Percentiles rank a stretch among this genome's conserved stretches.
Conservation (phyloP, 768 basidiomycete genomes). For the Agrocybe chaxingu region DNA sequence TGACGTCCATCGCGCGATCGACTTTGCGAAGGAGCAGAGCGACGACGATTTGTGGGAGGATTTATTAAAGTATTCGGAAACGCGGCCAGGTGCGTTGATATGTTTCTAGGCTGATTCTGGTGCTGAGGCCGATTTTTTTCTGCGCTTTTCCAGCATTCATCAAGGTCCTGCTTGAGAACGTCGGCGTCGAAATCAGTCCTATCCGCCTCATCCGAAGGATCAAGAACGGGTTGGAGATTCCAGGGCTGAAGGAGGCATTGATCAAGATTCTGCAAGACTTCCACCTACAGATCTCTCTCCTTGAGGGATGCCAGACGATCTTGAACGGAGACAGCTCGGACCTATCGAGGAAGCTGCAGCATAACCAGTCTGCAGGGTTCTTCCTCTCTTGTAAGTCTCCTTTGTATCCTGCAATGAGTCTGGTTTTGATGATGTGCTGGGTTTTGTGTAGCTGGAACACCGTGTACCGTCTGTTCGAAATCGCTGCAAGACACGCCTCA, state of each 20-base stretch:
- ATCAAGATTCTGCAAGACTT: slow-evolving; percentile 98
- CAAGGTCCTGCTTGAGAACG: slow-evolving; percentile 90
- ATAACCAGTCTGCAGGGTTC: slow-evolving; percentile 78
- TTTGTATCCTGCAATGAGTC: not conserved
- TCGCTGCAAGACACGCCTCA: slow-evolving; percentile 57
- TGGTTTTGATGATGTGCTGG: not conserved
- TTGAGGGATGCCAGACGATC: slow-evolving; percentile 91
- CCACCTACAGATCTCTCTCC: slow-evolving; percentile 86
- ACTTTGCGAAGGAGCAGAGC: slow-evolving; percentile 95
- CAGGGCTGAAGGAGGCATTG: slow-evolving; percentile 88
- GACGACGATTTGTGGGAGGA: slow-evolving; percentile 99
- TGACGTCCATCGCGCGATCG: slow-evolving; percentile 92
- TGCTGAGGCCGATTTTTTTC: slow-evolving; percentile 2
- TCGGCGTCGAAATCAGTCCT: slow-evolving; percentile 94
- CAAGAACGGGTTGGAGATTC: slow-evolving; percentile 94
- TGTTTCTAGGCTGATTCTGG: not conserved
- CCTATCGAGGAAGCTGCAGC: slow-evolving; percentile 65
- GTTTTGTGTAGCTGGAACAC: slow-evolving; percentile 45
- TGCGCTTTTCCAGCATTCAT: slow-evolving; percentile 70
- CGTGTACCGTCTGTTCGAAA: slow-evolving; percentile 65
- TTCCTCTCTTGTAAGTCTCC: slow-evolving; percentile 64
- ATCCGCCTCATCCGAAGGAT: slow-evolving; percentile 92
- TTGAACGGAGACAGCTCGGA: slow-evolving; percentile 78
- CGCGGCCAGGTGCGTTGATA: slow-evolving; percentile 62
- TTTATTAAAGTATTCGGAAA: slow-evolving; percentile 90